phyloP scores from a whole-genome alignment of 768 basidiomycete genomes.

The Russula ochroleuca region DNA sequence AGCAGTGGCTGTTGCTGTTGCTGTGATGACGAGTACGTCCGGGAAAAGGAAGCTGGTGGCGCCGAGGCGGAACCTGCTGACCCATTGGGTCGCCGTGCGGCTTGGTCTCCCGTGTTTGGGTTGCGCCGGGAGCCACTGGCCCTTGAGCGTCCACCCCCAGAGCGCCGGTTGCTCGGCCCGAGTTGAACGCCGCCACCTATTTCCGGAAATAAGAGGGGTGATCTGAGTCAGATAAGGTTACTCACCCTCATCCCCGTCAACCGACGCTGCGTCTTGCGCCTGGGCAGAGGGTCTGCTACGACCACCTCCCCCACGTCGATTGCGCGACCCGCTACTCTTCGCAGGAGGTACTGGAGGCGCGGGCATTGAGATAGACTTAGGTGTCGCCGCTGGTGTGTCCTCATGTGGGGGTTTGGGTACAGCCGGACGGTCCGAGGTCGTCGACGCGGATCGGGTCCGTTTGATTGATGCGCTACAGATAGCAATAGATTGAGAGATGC shows the following conservation, averaged over 20 bases:
- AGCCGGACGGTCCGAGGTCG: constrained; percentile 55
- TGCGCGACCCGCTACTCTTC: constrained; percentile 30
- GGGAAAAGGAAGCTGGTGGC: constrained; percentile 40
- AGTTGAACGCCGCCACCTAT: constrained; percentile 7
- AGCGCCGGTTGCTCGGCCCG: constrained; percentile 39
- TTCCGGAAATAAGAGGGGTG: constrained; percentile 32
- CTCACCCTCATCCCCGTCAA: constrained; percentile 65
- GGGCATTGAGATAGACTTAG: constrained; percentile 27
- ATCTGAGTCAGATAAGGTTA: constrained; percentile 32
- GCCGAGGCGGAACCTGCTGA: constrained; percentile 36
- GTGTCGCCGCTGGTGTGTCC: constrained; percentile 38
- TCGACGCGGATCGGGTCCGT: constrained; percentile 73
- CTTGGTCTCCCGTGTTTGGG: constrained; percentile 31
- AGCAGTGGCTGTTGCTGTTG: constrained; percentile 74
- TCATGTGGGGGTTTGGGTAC: constrained; percentile 40
- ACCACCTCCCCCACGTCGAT: constrained; percentile 32
- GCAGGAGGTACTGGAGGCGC: constrained; percentile 29
- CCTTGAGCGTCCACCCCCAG: constrained; percentile 43
- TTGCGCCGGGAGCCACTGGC: constrained; percentile 46
- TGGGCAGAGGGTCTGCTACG: constrained; percentile 32
- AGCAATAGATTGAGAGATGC: constrained; percentile 21
- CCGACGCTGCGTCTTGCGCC: constrained; percentile 32
- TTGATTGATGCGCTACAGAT: constrained; percentile 52
- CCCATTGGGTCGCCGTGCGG: constrained; percentile 35
- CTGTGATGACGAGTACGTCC: constrained; percentile 51